These are phyloP conservation scores for Phytophthora pistaciae DNA, from an alignment of 352 stramenopile species.

Conservation along the genomic window DNA sequence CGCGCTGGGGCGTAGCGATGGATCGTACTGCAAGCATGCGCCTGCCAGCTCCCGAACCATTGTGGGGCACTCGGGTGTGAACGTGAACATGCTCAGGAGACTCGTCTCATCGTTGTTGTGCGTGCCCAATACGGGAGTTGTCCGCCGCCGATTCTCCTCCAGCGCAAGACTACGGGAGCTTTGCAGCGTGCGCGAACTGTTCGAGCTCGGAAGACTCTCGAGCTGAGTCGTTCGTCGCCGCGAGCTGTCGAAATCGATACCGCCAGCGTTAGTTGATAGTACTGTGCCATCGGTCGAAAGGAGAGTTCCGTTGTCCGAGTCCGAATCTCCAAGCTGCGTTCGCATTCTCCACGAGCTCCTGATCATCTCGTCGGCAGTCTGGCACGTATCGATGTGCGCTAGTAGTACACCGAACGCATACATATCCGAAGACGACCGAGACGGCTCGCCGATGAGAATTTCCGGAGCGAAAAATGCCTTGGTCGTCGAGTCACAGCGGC, in stretches of 20 bases:
- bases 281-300: constrained; percentile 41
- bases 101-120: constrained; percentile 46
- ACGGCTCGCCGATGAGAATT: constrained; percentile 54
- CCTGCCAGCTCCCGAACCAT: constrained; percentile 65
- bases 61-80: constrained; percentile 69
- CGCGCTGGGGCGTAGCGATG: constrained; percentile 72
- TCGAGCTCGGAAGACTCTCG: constrained; percentile 28
- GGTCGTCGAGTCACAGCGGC: constrained; percentile 35
- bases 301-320: constrained; percentile 39
- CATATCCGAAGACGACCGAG: constrained; percentile 69
- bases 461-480: constrained; percentile 68
- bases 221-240: constrained; percentile 42
- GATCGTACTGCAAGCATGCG: constrained; percentile 76
- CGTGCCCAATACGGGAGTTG: constrained; percentile 32
- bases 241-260: constrained; percentile 29
- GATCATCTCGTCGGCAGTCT: constrained; percentile 75
- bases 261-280: constrained; percentile 29
- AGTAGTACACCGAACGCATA: constrained; percentile 81
- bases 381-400: constrained; percentile 62
- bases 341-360: constrained; percentile 64
- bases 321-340: constrained; percentile 42
- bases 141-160: constrained; percentile 43
- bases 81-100: constrained; percentile 71
- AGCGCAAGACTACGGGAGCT: constrained; percentile 32
- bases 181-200: constrained; percentile 25